These are phyloP conservation scores for Penicillium concentricum DNA, from an alignment of 2,329 filamentous ascomycete genomes.

Conservation along the genomic window DNA sequence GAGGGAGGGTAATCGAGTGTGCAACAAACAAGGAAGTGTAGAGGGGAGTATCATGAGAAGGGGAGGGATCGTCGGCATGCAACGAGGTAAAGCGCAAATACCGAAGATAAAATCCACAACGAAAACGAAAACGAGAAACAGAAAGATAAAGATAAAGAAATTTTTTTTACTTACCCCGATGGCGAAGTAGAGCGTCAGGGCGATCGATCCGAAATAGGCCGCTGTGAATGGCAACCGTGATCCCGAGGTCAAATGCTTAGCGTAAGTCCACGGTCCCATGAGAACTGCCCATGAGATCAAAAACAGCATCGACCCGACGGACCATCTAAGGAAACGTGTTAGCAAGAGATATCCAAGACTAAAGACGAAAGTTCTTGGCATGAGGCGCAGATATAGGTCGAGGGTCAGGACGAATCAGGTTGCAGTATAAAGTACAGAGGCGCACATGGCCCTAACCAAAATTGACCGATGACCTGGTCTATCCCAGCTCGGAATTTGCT, in stretches of 20 bases:
- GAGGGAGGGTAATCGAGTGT: conserved; percentile 1
- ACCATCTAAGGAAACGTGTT: conserved; percentile 67
- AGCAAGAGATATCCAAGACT: conserved; percentile 17
- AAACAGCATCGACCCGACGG: conserved; percentile 86
- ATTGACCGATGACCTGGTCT: conserved; percentile 24
- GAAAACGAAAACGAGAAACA: conserved; percentile 6
- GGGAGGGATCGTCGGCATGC: neutral
- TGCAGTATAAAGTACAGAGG: conserved; percentile 1
- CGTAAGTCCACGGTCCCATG: conserved; percentile 85
- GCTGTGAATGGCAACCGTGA: conserved; percentile 87
- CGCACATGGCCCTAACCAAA: conserved; percentile 24
- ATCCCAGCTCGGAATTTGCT: conserved; percentile 18
- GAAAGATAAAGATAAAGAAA: conserved; percentile 12
- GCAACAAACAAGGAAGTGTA: conserved; percentile 8
- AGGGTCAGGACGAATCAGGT: conserved; percentile 14
- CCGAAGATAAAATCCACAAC: neutral
- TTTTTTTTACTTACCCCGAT: conserved; percentile 70
- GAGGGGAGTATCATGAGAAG: conserved; percentile 9
- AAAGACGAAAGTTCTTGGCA: conserved; percentile 15
- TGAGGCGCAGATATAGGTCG: conserved; percentile 22
- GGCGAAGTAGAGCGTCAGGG: conserved; percentile 85
- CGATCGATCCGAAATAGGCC: conserved; percentile 92
- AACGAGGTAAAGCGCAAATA: neutral
- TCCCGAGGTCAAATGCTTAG: conserved; percentile 78
- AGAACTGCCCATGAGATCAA: conserved; percentile 88